Conservation (phyloP, 108 stramenopile genomes). For the Fistulifera pelliculosa region DNA sequence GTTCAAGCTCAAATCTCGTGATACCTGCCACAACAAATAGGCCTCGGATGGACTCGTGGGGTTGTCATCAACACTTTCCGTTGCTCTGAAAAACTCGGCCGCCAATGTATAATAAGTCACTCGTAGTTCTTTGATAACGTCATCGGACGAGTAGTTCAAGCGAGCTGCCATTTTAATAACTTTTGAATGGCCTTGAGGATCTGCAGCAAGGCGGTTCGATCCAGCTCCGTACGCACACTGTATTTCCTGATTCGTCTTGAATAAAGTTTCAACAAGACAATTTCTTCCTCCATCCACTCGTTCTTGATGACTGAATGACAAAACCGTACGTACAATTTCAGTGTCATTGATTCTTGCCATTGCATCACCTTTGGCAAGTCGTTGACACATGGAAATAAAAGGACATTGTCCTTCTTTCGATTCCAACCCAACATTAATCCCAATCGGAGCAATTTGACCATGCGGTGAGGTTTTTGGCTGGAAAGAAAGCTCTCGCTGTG, state of each 20-base stretch:
- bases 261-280: background rate
- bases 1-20: no score
- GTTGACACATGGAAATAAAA: background rate
- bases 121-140: no score
- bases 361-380: constrained; percentile 13
- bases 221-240: background rate
- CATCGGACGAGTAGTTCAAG: no score
- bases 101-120: no score
- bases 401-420: background rate
- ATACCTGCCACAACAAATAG: no score
- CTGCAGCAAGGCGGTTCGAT: background rate
- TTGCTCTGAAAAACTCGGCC: no score
- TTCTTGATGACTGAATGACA: no score
- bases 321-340: background rate
- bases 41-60: no score
- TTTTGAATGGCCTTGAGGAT: constrained; percentile 21
- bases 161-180: constrained; percentile 27
- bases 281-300: no score
- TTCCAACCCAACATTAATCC: background rate
- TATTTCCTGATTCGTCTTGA: background rate
- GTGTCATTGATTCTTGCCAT: background rate
- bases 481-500: background rate
- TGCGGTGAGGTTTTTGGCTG: constrained; percentile 1
- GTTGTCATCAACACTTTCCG: no score
- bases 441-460: constrained; percentile 5